Percentiles rank a stretch among this genome's conserved stretches.
Conservation (phyloP, 1,284 basidiomycete genomes). For the Porodaedalea pini region DNA sequence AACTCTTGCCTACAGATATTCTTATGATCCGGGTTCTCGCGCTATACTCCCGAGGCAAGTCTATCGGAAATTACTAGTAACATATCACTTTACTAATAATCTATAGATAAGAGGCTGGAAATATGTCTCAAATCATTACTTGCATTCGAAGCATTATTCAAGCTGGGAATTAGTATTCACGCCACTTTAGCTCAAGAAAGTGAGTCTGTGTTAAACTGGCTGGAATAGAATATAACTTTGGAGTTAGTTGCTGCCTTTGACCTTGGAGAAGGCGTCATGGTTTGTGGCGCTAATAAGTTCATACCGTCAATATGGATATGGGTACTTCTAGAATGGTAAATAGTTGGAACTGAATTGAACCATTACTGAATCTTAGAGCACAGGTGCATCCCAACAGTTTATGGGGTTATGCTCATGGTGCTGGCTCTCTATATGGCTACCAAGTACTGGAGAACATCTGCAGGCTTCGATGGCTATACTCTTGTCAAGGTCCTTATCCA, state of each 20-base stretch:
- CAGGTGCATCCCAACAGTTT: constrained; percentile 1
- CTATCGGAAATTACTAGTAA: neutral
- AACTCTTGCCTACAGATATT: neutral
- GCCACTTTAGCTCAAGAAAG: too few relatives aligned
- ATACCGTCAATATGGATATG: too few relatives aligned
- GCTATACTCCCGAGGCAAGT: neutral
- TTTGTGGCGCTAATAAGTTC: too few relatives aligned
- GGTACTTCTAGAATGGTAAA: neutral
- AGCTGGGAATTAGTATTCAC: too few relatives aligned
- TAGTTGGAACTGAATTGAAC: neutral
- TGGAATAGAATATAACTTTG: too few relatives aligned
- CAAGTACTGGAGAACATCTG: constrained; percentile 2
- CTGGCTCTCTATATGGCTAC: neutral
- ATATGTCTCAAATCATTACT: constrained; percentile 1
- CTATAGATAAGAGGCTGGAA: neutral
- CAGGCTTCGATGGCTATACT: neutral
- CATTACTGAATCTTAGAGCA: neutral
- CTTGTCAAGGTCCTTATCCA: constrained; percentile 9
- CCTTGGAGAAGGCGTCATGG: too few relatives aligned
- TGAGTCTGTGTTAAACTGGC: too few relatives aligned
- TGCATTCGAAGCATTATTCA: neutral
- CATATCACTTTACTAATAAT: too few relatives aligned
- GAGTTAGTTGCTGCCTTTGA: too few relatives aligned
- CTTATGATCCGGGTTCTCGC: constrained; percentile 2
- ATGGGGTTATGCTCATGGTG: constrained; percentile 3